These are phyloP conservation scores for Diaporthe humulicola DNA, from an alignment of 2,329 filamentous ascomycete genomes.

Conservation along the genomic window DNA sequence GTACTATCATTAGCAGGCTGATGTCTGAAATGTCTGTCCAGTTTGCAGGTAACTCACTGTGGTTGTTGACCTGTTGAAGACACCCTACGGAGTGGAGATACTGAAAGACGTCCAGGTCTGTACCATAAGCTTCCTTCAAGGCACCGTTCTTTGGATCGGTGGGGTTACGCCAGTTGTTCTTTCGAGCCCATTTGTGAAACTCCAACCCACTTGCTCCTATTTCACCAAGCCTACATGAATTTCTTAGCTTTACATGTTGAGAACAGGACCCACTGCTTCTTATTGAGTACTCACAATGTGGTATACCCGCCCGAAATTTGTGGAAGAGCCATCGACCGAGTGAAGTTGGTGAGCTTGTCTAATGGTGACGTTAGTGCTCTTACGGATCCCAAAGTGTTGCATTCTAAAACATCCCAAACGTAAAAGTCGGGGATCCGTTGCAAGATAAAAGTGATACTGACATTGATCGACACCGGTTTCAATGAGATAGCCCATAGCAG, in stretches of 20 bases:
- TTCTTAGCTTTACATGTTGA: background rate
- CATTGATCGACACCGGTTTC: constrained; percentile 53
- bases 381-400: no score
- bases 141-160: constrained; percentile 1
- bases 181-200: constrained; percentile 20
- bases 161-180: constrained; percentile 21
- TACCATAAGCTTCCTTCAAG: constrained; percentile 10
- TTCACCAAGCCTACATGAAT: background rate
- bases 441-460: no score
- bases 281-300: background rate
- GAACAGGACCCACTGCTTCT: no score
- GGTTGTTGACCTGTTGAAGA: constrained; percentile 11
- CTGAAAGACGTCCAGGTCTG: constrained; percentile 6
- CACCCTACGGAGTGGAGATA: constrained; percentile 12
- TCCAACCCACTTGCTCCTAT: constrained; percentile 12
- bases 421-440: no score
- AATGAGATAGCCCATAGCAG: constrained; percentile 55
- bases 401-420: no score
- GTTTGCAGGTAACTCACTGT: background rate
- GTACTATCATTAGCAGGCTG: background rate
- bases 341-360: constrained; percentile 55
- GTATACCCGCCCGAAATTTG: constrained; percentile 52
- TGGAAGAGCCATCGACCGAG: constrained; percentile 50
- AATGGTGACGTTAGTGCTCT: no score
- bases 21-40: background rate